Evolutionary conservation across 495 filamentous ascomycete species (phyloP), one percentile per base, ranked within the genome.

Genomic region (Neurospora pannonica): DNA sequence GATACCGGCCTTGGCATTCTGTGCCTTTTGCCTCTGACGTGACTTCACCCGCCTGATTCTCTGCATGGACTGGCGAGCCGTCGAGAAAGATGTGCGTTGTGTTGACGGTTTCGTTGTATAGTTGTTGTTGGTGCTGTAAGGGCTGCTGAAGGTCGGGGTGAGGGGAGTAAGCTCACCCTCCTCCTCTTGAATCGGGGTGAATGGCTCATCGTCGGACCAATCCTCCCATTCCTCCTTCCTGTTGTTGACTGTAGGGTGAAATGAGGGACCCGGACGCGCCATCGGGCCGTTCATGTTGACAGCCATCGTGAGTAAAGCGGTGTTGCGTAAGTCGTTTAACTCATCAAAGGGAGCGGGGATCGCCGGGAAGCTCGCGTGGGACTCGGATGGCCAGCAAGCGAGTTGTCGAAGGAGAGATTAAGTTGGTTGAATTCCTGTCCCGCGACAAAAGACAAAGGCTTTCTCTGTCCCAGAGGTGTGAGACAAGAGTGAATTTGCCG

Each of bases 1-100:
- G 78, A 94, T 85, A 4, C 90, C 91, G 13, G 87, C 88, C 77
- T 83, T 84, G 24, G 84, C 85, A 73, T 88, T 91, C 74, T 88
- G 88, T 3, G 84, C 86, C 74, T 84, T 87, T 79, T 89, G 86
- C 70, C 86, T 81, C 10, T 80, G 80, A 42, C 79, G 84, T 6
- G 86, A 88, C 76, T 83, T 87, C 15, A 84, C 77, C 40, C 87
- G 80, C 17, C 62, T 79, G 34, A 82, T 75, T 72, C 77, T 84
- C 34, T 81, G 81, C 1, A 82, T 77, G 0, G 83, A 83, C 62
- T 80, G 77, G 43, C 81, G 77, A 36, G 76, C 75, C 70, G 75
- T 21, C 37, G 78, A 69, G 24, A 70, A 71, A 15, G 80, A 77
- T 8, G 76, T 70, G 28, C 75, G 70, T 34, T 74, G 73, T 60